Conservation (phyloP, 1,284 basidiomycete genomes). For the Fereydounia khargensis region DNA sequence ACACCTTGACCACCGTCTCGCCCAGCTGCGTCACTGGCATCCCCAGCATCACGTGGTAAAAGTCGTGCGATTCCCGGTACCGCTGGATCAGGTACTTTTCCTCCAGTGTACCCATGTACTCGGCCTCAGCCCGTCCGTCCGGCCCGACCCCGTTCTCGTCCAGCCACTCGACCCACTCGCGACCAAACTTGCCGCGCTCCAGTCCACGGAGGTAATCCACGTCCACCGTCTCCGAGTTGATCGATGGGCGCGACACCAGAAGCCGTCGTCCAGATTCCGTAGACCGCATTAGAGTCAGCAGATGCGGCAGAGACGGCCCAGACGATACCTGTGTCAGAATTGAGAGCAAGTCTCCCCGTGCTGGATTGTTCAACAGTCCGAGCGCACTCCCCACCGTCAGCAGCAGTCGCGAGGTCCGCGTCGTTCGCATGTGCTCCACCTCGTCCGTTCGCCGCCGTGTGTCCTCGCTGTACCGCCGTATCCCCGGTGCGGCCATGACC, state of each 20-base stretch:
- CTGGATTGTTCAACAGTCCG: slow-evolving; percentile 77
- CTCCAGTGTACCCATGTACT: slow-evolving; percentile 79
- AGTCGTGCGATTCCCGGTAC: slow-evolving; percentile 92
- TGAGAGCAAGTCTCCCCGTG: slow-evolving; percentile 63
- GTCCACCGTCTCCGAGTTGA: slow-evolving; percentile 76
- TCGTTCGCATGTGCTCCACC: slow-evolving; percentile 16
- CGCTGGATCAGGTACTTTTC: slow-evolving; percentile 81
- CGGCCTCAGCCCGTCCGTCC: slow-evolving; percentile 72
- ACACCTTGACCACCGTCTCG: slow-evolving; percentile 93
- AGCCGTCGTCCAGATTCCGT: slow-evolving; percentile 66
- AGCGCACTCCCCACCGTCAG: slow-evolving; percentile 82
- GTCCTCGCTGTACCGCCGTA: too few relatives aligned
- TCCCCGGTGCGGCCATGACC: too few relatives aligned
- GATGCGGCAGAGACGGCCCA: slow-evolving; percentile 68
- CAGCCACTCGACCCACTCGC: slow-evolving; percentile 87
- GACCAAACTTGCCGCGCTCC: slow-evolving; percentile 78
- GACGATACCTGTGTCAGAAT: slow-evolving; percentile 45
- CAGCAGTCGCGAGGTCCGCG: slow-evolving; percentile 60
- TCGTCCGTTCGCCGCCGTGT: slow-evolving; percentile 11
- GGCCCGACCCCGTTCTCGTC: slow-evolving; percentile 86
- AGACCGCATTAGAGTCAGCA: slow-evolving; percentile 76
- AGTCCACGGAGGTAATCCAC: slow-evolving; percentile 68
- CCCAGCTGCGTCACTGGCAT: slow-evolving; percentile 86
- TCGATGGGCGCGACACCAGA: slow-evolving; percentile 76
- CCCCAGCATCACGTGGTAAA: slow-evolving; percentile 85